phyloP scores from a whole-genome alignment of 169 alveolate genomes.

The Plasmodium inui region DNA sequence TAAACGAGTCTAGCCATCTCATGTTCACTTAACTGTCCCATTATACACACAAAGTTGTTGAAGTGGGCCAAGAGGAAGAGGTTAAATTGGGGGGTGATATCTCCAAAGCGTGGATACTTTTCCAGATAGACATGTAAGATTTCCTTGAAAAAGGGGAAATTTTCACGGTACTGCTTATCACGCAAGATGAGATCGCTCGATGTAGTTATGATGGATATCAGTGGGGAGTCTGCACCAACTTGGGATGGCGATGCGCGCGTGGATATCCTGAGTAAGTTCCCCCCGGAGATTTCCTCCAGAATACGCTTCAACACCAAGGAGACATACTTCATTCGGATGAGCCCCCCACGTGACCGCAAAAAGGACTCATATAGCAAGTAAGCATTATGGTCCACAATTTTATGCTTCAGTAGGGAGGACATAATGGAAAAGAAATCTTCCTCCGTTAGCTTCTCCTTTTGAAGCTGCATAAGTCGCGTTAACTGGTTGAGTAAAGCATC shows the following conservation, averaged over 20 bases:
- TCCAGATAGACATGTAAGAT: constrained; percentile 24
- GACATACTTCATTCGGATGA: not conserved
- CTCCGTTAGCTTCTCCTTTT: constrained; percentile 6
- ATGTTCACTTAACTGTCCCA: not conserved
- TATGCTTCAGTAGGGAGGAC: constrained; percentile 2
- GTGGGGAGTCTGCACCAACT: not conserved
- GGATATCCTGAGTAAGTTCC: not conserved
- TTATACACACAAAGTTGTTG: not conserved
- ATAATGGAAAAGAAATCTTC: constrained; percentile 41
- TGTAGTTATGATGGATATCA: not conserved
- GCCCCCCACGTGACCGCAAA: not conserved
- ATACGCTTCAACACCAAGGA: constrained; percentile 13
- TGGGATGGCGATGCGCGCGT: not conserved
- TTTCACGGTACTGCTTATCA: not conserved
- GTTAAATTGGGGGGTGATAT: not conserved
- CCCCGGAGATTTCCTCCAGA: not conserved
- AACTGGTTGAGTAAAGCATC: not conserved
- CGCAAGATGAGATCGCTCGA: constrained; percentile 1
- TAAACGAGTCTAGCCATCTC: not conserved
- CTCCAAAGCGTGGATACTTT: not conserved
- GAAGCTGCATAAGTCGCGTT: not conserved
- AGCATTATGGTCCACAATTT: not conserved
- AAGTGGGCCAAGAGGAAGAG: constrained; percentile 15
- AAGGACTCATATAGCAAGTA: constrained; percentile 2
- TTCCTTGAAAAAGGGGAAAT: constrained; percentile 35